Conservation (phyloP, 2,329 filamentous ascomycete genomes). For the Aspergillus proliferans region DNA sequence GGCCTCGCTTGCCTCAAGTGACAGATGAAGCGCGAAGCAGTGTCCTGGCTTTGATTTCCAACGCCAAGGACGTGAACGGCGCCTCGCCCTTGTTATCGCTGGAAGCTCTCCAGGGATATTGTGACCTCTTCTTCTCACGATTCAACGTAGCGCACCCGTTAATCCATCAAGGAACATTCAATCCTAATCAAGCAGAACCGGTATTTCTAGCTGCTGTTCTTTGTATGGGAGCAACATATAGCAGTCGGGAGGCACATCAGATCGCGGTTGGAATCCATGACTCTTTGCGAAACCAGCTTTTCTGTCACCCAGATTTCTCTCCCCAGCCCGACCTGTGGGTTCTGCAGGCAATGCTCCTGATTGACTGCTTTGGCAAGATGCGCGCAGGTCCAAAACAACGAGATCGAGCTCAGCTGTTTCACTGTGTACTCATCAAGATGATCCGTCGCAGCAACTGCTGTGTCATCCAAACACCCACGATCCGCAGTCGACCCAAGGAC, state of each 20-base stretch:
- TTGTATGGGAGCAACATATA: conserved; percentile 57
- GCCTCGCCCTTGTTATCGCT: conserved; percentile 49
- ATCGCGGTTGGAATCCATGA: conserved; percentile 59
- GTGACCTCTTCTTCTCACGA: conserved; percentile 54
- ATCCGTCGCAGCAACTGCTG: conserved; percentile 50
- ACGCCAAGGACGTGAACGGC: conserved; percentile 41
- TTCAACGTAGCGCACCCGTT: conserved; percentile 58
- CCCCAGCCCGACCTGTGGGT: conserved; percentile 57
- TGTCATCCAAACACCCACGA: conserved; percentile 34
- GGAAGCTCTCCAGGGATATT: conserved; percentile 49
- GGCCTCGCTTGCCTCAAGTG: conserved; percentile 16
- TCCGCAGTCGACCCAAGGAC: conserved; percentile 20
- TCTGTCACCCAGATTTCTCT: conserved; percentile 52
- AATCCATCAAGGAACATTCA: conserved; percentile 54
- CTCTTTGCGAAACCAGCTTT: conserved; percentile 53
- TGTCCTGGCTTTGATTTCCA: conserved; percentile 48
- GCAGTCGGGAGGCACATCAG: conserved; percentile 53
- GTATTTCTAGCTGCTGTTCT: conserved; percentile 51
- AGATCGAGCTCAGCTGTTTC: conserved; percentile 57
- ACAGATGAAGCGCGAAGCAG: conserved; percentile 29
- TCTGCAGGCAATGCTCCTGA: conserved; percentile 55
- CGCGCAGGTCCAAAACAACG: conserved; percentile 58
- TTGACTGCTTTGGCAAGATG: conserved; percentile 61
- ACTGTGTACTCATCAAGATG: conserved; percentile 50
- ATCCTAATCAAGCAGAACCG: conserved; percentile 45